Evolutionary conservation across 1,139 yeast species (phyloP).

Genomic region (Pichia inconspicua): DNA sequence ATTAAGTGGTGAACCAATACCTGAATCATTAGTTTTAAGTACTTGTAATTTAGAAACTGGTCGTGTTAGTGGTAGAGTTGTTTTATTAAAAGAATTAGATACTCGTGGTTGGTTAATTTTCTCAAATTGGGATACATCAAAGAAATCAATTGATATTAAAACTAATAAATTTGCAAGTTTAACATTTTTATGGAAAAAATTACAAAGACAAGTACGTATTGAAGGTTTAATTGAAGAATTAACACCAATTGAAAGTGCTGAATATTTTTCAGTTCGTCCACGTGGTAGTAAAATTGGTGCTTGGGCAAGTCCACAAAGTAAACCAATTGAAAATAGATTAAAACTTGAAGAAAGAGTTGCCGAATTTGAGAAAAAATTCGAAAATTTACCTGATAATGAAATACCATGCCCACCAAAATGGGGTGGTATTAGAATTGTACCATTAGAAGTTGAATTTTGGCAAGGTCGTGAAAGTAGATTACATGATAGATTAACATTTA

Average conservation of each 20-base stretch:
- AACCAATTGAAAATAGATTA: slow-evolving; percentile 46
- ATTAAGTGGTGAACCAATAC: slow-evolving; percentile 47
- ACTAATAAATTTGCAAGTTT: slow-evolving; percentile 75
- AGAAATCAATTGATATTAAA: slow-evolving; percentile 63
- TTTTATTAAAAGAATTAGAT: slow-evolving; percentile 84
- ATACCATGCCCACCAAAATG: slow-evolving; percentile 89
- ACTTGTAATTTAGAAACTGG: slow-evolving; percentile 88
- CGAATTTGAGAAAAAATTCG: slow-evolving; percentile 50
- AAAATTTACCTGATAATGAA: slow-evolving; percentile 42
- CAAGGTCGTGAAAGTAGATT: slow-evolving; percentile 87
- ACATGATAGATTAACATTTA: slow-evolving; percentile 81
- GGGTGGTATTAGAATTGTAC: slow-evolving; percentile 90
- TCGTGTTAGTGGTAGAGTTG: slow-evolving; percentile 74
- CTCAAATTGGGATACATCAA: slow-evolving; percentile 85
- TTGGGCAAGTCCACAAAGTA: slow-evolving; percentile 91
- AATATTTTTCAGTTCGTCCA: slow-evolving; percentile 82
- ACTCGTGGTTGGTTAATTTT: slow-evolving; percentile 77
- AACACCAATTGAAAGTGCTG: slow-evolving; percentile 61
- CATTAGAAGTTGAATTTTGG: slow-evolving; percentile 93
- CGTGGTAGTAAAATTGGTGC: slow-evolving; percentile 93
- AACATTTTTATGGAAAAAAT: slow-evolving; percentile 87
- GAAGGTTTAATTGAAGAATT: slow-evolving; percentile 81
- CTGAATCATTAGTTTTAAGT: slow-evolving; percentile 75
- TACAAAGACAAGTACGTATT: slow-evolving; percentile 87
- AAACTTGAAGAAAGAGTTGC: slow-evolving; percentile 50